phyloP scores from a whole-genome alignment of 2,329 filamentous ascomycete genomes.

The Colletotrichum camelliae region DNA sequence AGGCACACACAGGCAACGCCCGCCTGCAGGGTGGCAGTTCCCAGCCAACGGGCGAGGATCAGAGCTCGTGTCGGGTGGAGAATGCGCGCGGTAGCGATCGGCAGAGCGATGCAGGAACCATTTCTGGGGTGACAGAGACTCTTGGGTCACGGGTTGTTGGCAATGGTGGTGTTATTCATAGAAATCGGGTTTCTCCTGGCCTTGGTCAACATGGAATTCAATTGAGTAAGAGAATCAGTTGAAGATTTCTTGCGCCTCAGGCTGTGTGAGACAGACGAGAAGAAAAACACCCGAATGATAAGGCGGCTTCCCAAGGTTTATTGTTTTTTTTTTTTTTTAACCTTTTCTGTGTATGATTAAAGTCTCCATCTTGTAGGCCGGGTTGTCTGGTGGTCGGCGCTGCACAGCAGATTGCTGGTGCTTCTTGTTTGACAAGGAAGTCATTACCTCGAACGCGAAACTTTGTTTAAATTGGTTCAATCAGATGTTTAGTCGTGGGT shows the following conservation, averaged over 20 bases:
- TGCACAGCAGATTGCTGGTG: background rate
- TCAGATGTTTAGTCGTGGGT: background rate
- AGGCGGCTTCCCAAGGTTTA: background rate
- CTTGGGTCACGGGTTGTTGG: background rate
- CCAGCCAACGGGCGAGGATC: background rate
- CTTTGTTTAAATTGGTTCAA: background rate
- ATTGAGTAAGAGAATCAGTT: background rate
- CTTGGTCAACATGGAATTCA: background rate
- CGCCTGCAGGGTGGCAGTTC: background rate
- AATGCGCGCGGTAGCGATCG: background rate
- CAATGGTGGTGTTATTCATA: background rate
- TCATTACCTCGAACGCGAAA: background rate
- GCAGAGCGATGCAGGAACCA: background rate
- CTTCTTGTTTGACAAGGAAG: background rate
- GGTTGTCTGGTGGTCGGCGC: background rate
- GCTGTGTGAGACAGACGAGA: background rate
- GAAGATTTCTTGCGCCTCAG: background rate
- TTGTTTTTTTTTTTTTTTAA: background rate
- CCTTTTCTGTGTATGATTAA: background rate
- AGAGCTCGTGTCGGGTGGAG: slow-evolving; percentile 7
- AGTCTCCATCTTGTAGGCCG: background rate
- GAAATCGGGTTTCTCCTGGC: background rate
- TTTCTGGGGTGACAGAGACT: background rate
- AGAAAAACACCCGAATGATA: background rate
- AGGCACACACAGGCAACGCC: background rate